Conservation (phyloP, 768 basidiomycete genomes). For the Leccinum olivaceopallidum region DNA sequence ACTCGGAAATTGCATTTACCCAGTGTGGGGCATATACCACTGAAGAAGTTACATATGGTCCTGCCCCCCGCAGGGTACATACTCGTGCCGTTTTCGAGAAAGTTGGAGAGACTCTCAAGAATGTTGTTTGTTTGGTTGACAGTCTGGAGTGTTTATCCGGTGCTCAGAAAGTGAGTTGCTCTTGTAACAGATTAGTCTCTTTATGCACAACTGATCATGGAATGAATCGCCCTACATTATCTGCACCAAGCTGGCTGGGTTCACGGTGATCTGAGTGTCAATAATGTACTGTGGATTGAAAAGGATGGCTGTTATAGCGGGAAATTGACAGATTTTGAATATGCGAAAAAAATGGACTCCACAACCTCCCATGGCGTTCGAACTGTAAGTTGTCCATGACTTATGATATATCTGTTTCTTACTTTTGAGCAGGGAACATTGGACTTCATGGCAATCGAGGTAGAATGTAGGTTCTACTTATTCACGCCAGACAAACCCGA, state of each 20-base stretch:
- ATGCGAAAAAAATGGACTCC: constrained; percentile 3
- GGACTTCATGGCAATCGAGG: too few species aligned
- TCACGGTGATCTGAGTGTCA: constrained; percentile 6
- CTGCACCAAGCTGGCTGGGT: constrained; percentile 4
- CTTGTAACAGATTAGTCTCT: neutral
- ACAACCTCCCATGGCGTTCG: neutral
- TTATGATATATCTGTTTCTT: too few species aligned
- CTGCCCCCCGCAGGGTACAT: neutral
- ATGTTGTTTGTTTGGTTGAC: neutral
- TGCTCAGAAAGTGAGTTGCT: neutral
- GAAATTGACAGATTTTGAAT: constrained; percentile 17
- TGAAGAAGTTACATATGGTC: too few species aligned
- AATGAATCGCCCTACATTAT: neutral
- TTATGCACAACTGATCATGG: neutral
- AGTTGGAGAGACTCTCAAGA: neutral
- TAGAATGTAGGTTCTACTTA: too few species aligned
- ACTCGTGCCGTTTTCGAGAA: neutral
- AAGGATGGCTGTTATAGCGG: neutral
- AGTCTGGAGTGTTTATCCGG: neutral
- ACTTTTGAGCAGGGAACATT: too few species aligned
- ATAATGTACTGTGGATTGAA: neutral
- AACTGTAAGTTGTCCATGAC: neutral
- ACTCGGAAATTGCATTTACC: too few species aligned
- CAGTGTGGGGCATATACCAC: too few species aligned
- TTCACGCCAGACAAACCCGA: too few species aligned